These are phyloP conservation scores for Gaertneriomyces sp. DNA, from an alignment of 192 early-diverging fungal species.

Conservation along the genomic window DNA sequence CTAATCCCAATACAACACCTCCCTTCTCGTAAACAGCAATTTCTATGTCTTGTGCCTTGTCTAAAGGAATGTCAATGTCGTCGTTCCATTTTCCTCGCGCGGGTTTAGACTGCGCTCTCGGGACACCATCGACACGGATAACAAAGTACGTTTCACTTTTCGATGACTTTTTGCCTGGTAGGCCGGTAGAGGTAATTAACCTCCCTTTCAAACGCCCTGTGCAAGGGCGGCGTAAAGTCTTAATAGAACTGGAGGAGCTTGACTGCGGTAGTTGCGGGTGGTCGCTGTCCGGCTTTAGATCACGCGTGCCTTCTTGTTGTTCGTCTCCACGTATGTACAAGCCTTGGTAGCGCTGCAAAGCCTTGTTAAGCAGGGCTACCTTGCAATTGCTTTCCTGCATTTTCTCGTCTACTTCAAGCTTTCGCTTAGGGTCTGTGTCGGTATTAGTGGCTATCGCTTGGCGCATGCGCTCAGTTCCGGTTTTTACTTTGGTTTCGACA, in stretches of 20 bases:
- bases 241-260: constrained; percentile 46
- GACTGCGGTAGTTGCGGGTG: background rate
- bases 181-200: constrained; percentile 31
- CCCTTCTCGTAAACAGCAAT: constrained; percentile 82
- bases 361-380: constrained; percentile 38
- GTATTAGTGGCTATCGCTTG: constrained; percentile 26
- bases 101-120: constrained; percentile 69
- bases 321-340: constrained; percentile 75
- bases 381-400: constrained; percentile 45
- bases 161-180: constrained; percentile 50
- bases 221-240: constrained; percentile 28
- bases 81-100: constrained; percentile 71
- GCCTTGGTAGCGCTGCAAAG: constrained; percentile 79
- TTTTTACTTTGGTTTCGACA: constrained; percentile 89
- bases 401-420: constrained; percentile 43
- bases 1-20: constrained; percentile 69
- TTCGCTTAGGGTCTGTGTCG: constrained; percentile 36
- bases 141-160: constrained; percentile 67
- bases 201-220: constrained; percentile 39
- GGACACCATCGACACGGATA: constrained; percentile 80
- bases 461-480: constrained; percentile 70
- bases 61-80: constrained; percentile 81
- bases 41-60: constrained; percentile 90
- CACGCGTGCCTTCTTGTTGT: constrained; percentile 13
- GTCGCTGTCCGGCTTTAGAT: background rate